Conservation (phyloP, 257 asterid genomes). For the Plantago elongata region DNA sequence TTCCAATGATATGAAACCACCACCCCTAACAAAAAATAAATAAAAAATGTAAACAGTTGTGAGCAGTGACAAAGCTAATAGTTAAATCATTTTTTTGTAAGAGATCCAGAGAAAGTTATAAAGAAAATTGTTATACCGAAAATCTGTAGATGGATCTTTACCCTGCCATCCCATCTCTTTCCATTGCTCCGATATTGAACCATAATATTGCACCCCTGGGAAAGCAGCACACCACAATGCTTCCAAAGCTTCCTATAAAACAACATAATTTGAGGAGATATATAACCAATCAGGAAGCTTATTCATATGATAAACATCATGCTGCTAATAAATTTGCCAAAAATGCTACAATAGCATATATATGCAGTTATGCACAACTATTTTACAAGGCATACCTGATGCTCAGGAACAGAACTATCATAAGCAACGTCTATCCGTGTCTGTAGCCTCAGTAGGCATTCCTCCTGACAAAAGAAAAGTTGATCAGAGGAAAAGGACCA, state of each 20-base stretch:
- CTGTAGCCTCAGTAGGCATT: slow-evolving; percentile 76
- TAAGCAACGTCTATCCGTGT: slow-evolving; percentile 75
- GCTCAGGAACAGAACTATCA: slow-evolving; percentile 74
- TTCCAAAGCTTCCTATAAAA: slow-evolving; percentile 66
- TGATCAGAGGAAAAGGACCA: too few species aligned
- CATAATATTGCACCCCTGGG: slow-evolving; percentile 74
- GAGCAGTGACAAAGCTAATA: slow-evolving; percentile 1
- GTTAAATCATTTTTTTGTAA: slow-evolving; percentile 11
- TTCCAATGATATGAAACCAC: slow-evolving; percentile 94
- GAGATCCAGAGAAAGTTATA: slow-evolving; percentile 11
- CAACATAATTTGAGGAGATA: slow-evolving; percentile 18
- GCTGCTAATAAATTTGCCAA: slow-evolving; percentile 5
- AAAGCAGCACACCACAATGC: slow-evolving; percentile 87
- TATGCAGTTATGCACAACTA: background rate
- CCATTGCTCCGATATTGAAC: slow-evolving; percentile 97
- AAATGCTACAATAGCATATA: slow-evolving; percentile 4
- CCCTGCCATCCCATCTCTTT: slow-evolving; percentile 99
- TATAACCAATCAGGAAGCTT: slow-evolving; percentile 13
- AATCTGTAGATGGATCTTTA: slow-evolving; percentile 98
- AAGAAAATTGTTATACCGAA: slow-evolving; percentile 47
- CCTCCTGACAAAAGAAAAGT: slow-evolving; percentile 58
- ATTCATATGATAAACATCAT: slow-evolving; percentile 7
- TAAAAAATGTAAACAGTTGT: slow-evolving; percentile 12
- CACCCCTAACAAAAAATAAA: slow-evolving; percentile 60
- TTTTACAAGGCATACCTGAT: slow-evolving; percentile 61